phyloP scores from a whole-genome alignment of 2,329 filamentous ascomycete species.

The Penicillium expansum region DNA sequence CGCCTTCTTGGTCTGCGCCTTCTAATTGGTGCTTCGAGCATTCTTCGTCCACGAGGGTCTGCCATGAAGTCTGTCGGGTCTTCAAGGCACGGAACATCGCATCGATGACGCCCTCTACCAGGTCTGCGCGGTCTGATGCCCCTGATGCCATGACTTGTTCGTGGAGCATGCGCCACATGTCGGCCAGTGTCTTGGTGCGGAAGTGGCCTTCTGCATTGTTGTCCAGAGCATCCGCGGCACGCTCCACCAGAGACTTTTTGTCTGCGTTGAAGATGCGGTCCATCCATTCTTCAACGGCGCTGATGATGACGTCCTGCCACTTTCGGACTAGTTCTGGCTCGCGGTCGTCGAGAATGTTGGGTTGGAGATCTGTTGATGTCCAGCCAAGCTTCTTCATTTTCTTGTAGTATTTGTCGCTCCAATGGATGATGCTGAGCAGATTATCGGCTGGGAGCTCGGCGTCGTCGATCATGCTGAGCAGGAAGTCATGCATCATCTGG shows the following conservation, averaged over 20 bases:
- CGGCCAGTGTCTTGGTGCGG: slow-evolving; percentile 84
- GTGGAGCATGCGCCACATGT: slow-evolving; percentile 96
- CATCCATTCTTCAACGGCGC: slow-evolving; percentile 96
- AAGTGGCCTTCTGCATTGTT: slow-evolving; percentile 86
- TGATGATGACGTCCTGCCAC: slow-evolving; percentile 92
- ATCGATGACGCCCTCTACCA: slow-evolving; percentile 92
- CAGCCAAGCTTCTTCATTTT: slow-evolving; percentile 93
- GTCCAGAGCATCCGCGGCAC: slow-evolving; percentile 77
- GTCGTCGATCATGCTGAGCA: slow-evolving; percentile 79
- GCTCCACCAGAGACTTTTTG: slow-evolving; percentile 73
- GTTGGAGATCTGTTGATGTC: slow-evolving; percentile 69
- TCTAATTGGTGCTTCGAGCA: slow-evolving; percentile 65
- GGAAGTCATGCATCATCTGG: slow-evolving; percentile 89
- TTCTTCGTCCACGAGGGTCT: slow-evolving; percentile 84
- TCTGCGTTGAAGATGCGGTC: slow-evolving; percentile 85
- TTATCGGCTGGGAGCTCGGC: slow-evolving; percentile 80
- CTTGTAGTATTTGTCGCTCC: slow-evolving; percentile 91
- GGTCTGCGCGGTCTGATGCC: slow-evolving; percentile 80
- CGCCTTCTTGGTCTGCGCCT: slow-evolving; percentile 58
- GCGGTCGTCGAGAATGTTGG: slow-evolving; percentile 86
- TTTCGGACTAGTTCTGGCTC: slow-evolving; percentile 88
- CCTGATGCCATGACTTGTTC: slow-evolving; percentile 86
- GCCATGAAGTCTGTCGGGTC: slow-evolving; percentile 78
- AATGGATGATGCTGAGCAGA: slow-evolving; percentile 87
- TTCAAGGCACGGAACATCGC: slow-evolving; percentile 90